These are phyloP conservation scores for Xylariales sp. DNA, from an alignment of 2,329 filamentous ascomycete species.

Conservation along the genomic window DNA sequence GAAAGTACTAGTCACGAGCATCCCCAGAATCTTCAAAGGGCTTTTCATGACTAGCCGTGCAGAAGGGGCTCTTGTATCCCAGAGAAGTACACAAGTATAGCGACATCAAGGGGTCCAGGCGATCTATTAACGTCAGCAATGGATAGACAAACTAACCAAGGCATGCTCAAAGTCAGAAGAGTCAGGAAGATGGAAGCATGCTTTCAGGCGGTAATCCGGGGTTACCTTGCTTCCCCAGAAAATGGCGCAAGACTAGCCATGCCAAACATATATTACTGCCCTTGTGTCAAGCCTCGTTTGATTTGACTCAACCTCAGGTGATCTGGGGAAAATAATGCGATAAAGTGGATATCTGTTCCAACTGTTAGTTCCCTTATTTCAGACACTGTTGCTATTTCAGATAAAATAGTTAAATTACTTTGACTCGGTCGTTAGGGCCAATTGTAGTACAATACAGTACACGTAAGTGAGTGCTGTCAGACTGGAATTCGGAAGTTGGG, in stretches of 20 bases:
- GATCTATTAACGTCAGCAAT: background rate
- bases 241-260: background rate
- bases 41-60: background rate
- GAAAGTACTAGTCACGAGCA: slow-evolving; percentile 2
- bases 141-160: background rate
- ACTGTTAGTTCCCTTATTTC: background rate
- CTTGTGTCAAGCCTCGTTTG: background rate
- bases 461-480: background rate
- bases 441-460: background rate
- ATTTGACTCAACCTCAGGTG: background rate
- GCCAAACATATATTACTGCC: background rate
- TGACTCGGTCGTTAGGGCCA: background rate
- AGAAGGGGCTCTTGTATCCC: background rate
- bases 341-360: background rate
- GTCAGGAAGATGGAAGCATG: background rate
- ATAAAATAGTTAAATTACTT: background rate
- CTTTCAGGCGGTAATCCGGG: background rate
- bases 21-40: background rate
- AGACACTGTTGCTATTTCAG: background rate
- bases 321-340: background rate
- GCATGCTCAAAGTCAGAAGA: background rate
- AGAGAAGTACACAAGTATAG: background rate
- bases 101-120: background rate
- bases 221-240: background rate
- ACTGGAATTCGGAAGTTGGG: background rate